Percentiles rank a stretch among this genome's conserved stretches.
Evolutionary conservation across 306 rosid genomes (phyloP).

Genomic region (Argentina anserina): DNA sequence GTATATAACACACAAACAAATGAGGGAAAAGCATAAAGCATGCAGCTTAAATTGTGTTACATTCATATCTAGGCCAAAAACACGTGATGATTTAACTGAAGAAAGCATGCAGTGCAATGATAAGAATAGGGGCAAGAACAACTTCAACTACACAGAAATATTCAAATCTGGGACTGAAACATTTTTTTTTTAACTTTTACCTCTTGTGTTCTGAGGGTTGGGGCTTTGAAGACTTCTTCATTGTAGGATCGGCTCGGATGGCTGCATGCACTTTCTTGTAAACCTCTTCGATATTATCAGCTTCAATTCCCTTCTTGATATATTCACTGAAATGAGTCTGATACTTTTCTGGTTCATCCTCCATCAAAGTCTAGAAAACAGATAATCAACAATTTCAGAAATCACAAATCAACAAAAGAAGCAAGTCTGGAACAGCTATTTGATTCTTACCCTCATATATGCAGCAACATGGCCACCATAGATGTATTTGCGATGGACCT

Average conservation of each 20-base stretch:
- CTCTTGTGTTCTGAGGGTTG: constrained; percentile 65
- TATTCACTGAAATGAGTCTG: constrained; percentile 73
- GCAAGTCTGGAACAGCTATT: background rate
- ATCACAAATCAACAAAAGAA: background rate
- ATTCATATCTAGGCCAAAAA: background rate
- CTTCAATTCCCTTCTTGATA: constrained; percentile 53
- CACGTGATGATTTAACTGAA: background rate
- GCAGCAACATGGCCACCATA: constrained; percentile 70
- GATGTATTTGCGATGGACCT: constrained; percentile 77
- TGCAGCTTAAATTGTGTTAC: background rate
- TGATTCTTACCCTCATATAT: constrained; percentile 53
- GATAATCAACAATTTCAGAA: background rate
- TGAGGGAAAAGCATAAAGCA: background rate
- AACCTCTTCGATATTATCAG: constrained; percentile 56
- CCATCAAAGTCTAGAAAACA: constrained; percentile 44
- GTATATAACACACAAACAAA: background rate
- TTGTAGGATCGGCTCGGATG: constrained; percentile 57
- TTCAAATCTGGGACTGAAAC: background rate
- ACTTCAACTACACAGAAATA: background rate
- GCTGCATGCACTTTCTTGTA: constrained; percentile 89
- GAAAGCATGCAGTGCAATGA: background rate
- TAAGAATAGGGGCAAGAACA: background rate
- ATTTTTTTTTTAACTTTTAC: constrained; percentile 19
- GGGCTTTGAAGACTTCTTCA: constrained; percentile 51
- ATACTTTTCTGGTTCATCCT: constrained; percentile 85